phyloP scores from a whole-genome alignment of 331 rosid genomes.

The Cydonia oblonga region DNA sequence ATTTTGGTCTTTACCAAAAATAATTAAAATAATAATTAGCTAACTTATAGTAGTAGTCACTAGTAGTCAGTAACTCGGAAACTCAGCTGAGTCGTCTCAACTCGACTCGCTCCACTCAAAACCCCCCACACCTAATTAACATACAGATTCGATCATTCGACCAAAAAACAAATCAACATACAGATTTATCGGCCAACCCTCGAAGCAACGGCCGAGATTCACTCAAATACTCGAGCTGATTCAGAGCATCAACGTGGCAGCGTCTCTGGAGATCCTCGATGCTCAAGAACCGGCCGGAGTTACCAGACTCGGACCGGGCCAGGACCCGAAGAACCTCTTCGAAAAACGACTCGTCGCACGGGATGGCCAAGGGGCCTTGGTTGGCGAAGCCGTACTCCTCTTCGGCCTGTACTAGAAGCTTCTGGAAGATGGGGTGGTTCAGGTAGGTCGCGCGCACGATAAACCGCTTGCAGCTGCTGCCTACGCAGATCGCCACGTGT shows the following conservation, averaged over 20 bases:
- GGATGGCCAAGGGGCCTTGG: conserved; percentile 66
- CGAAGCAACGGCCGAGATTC: conserved; percentile 76
- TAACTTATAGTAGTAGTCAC: not conserved
- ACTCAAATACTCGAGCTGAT: conserved; percentile 13
- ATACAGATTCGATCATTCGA: too few relatives aligned
- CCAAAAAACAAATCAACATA: conserved; percentile 4
- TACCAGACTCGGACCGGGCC: conserved; percentile 32
- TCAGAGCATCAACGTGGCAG: conserved; percentile 50
- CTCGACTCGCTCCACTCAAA: not conserved
- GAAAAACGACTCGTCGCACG: conserved; percentile 68
- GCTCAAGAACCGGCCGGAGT: conserved; percentile 16
- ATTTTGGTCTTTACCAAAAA: not conserved
- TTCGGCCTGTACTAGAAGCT: conserved; percentile 63
- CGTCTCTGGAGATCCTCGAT: conserved; percentile 34
- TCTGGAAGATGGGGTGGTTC: conserved; percentile 83
- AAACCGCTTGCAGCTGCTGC: conserved; percentile 47
- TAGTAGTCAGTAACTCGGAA: not conserved
- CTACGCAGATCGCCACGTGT: conserved; percentile 79
- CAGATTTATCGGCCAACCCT: conserved; percentile 19
- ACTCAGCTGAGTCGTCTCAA: not conserved
- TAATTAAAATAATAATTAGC: not conserved
- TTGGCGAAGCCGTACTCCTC: conserved; percentile 85
- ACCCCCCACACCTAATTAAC: not conserved
- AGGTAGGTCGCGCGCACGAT: conserved; percentile 60
- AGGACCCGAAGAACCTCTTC: conserved; percentile 54